Base-by-base conservation (phyloP, 176 grass and related monocot species). In the Calamus simplicifolius region DNA sequence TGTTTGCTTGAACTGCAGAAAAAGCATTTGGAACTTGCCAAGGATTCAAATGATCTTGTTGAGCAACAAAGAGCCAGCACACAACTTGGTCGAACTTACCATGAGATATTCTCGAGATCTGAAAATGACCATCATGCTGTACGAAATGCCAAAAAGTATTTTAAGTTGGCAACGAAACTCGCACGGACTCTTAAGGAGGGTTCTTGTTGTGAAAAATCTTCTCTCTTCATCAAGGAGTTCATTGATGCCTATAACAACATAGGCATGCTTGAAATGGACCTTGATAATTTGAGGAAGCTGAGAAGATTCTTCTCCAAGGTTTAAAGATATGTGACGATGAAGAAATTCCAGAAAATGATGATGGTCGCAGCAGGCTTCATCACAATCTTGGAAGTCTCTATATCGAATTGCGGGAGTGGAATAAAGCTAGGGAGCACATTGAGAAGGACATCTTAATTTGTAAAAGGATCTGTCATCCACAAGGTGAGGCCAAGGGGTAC, bases 301-400 rank as follows among this genome's bases (percentile, higher is more conserved):
- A 97, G 69, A 82, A 80, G 66, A 64, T 80, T 56, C 86, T 97
- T 69, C 68, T 78, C 19, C 35, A 75, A 51, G 92, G 87, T 60
- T 56, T 97, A 66, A 88, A 66, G 69, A 88, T 97, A 67, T 97
- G 92, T 59, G 78, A 97, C 52, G 92, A 97, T 2, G 92, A 97
- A 85, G 92, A 97, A 62, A 75, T 97, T 66, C 71, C 74, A 58
- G 66, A 73, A 58, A 80, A 88, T 64, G 92, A 91, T 14, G 92
- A 97, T 82, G 75, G 76, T 27, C 83, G 87, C 13, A 88, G 58
- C 18, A 86, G 92, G 57, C 81, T 97, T 49, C 75, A 97, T 73
- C 80, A 97, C 74, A 97, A 97, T 91, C 81, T 97, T 30, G 92
- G 92, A 59, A 88, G 57, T 75, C 66, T 97, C n/a, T 97, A 97